phyloP scores from a whole-genome alignment of 331 rosid genomes.

The Quercus phellos region DNA sequence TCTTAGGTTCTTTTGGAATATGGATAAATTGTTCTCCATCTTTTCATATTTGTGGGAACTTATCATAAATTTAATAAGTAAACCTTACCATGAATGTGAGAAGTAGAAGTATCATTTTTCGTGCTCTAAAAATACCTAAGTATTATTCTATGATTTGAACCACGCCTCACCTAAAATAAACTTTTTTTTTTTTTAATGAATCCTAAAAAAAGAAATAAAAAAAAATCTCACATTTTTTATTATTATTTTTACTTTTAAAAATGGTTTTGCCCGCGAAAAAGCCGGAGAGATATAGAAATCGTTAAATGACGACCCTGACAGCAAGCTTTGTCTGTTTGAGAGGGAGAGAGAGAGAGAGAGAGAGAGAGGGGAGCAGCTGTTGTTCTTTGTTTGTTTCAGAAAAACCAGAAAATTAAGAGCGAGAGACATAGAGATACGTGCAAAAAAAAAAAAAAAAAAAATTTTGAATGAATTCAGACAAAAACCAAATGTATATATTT shows the following conservation, averaged over 20 bases:
- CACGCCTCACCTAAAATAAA: too few relatives aligned
- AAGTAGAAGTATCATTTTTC: accelerated
- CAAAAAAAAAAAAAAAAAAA: too few relatives aligned
- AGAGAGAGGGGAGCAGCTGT: conserved; percentile 1
- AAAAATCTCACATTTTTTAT: background rate
- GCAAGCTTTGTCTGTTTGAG: conserved; percentile 22
- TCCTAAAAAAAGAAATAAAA: background rate
- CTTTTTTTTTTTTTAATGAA: too few relatives aligned
- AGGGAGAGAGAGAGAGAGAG: conserved; percentile 9
- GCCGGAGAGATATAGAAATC: conserved; percentile 28
- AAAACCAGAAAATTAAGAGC: background rate
- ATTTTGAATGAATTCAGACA: conserved; percentile 13
- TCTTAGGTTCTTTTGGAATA: accelerated
- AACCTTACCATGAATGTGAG: accelerated
- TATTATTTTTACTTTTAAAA: background rate
- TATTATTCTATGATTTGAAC: too few relatives aligned
- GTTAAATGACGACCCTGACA: conserved; percentile 22
- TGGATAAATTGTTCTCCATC: accelerated
- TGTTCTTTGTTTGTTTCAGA: too few relatives aligned
- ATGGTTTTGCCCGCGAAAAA: conserved; percentile 34
- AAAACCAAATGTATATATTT: background rate
- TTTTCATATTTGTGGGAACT: accelerated
- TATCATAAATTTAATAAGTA: too few relatives aligned
- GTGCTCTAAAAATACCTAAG: accelerated
- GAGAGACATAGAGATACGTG: conserved; percentile 16